Evolutionary conservation across 306 rosid species (phyloP), one percentile per base, ranked within the genome.

Genomic region (Notholithocarpus densiflorus): DNA sequence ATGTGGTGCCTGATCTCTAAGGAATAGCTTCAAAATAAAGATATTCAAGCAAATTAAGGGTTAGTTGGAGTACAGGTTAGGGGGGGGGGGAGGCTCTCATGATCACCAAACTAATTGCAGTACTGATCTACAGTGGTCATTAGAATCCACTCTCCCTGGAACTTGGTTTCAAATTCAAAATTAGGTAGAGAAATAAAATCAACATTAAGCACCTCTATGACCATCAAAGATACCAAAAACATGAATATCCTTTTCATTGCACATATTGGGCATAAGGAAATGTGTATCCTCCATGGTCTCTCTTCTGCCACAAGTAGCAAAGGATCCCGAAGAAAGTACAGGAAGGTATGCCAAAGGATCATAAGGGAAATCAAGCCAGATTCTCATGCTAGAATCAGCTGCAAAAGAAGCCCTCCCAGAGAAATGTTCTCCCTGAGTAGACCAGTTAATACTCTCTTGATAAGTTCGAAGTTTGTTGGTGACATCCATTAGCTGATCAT

Each of bases 281-380:
- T 91, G 94, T 19, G 93, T 85, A 75, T 95, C 98, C 93, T 95
- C 98, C 98, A 91, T 93, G 26, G 89, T 81, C 89, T 95, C 98
- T 87, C 98, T 88, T 88, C 92, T 89, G 64, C 98, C 98, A 64
- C 97, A 85, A 48, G 98, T 90, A 65, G 98, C 93, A 80, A 87
- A 92, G 79, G 98, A 95, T 81, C 98, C 98, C 90, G 92, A 90
- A 61, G 97, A 89, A 74, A 95, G 91, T 80, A 71, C 60, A 65
- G 98, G 98, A 78, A 43, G 73, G 84, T 92, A 88, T 37, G 75
- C 87, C 71, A 71, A 74, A 37, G 85, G 77, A 68, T 88, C 85
- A 18, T 79, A 77, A 59, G 75, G 80, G 75, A 86, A 72, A 45
- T 87, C 85, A 27, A 43, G 51, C 93, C 89, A 90, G 31, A 71